These are phyloP conservation scores for Spirogloea muscicola DNA, from an alignment of 139 green algal species.

Conservation along the genomic window DNA sequence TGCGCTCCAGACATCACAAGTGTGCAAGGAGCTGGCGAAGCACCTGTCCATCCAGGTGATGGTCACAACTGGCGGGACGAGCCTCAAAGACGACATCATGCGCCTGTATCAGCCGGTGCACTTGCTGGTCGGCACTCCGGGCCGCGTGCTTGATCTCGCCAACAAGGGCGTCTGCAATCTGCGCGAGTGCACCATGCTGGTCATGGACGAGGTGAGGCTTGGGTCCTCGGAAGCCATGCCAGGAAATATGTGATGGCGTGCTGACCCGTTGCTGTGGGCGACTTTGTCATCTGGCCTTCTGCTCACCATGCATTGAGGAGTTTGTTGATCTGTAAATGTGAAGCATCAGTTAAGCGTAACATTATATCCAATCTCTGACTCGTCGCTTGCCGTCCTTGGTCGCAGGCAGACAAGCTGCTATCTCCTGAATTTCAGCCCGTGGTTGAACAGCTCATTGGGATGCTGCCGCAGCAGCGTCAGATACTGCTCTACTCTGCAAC, in stretches of 20 bases:
- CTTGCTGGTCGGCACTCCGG: conserved; percentile 92
- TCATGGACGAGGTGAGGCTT: conserved; percentile 98
- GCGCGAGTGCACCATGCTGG: conserved; percentile 74
- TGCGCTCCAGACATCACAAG: conserved; percentile 93
- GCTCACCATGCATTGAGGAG: too few relatives aligned
- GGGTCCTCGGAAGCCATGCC: too few relatives aligned
- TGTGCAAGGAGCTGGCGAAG: conserved; percentile 96
- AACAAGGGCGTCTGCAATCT: conserved; percentile 91
- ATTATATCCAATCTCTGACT: too few relatives aligned
- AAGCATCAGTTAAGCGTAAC: too few relatives aligned
- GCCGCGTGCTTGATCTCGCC: conserved; percentile 94
- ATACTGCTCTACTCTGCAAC: conserved; percentile 97
- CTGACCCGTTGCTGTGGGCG: too few relatives aligned
- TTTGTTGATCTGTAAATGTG: too few relatives aligned
- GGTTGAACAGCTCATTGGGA: conserved; percentile 90
- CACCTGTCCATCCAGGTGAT: conserved; percentile 89
- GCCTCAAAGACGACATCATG: conserved; percentile 98
- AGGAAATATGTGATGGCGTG: too few relatives aligned
- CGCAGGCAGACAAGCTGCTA: conserved; percentile 91
- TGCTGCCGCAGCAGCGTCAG: conserved; percentile 78
- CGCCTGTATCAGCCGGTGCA: conserved; percentile 88
- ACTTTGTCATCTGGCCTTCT: too few relatives aligned
- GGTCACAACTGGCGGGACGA: conserved; percentile 95
- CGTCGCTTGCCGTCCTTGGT: too few relatives aligned
- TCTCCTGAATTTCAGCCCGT: conserved; percentile 94